A percentile compares a stretch with the other conserved stretches of the same genome.
Conservation (phyloP, 306 rosid species). For the Erythrophleum fordii region DNA sequence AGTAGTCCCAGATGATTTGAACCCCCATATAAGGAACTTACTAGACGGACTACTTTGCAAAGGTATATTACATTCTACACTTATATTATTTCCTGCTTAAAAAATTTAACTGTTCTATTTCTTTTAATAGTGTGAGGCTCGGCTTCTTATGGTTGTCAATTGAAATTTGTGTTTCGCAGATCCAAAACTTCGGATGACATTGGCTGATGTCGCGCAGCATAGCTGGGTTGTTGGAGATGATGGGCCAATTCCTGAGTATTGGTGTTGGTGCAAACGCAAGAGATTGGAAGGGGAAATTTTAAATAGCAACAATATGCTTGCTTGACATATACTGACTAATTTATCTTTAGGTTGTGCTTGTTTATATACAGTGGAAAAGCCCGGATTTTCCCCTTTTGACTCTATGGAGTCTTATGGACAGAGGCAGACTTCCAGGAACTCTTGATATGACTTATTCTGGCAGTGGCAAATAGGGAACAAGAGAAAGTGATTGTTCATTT, state of each 20-base stretch:
- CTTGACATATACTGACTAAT: constrained; percentile 44
- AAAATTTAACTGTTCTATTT: background rate
- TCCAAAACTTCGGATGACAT: constrained; percentile 73
- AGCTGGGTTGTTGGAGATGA: constrained; percentile 80
- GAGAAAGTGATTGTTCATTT: constrained; percentile 2
- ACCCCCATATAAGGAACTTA: constrained; percentile 64
- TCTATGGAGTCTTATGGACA: constrained; percentile 6
- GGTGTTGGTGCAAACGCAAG: constrained; percentile 89
- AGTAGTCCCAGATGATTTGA: constrained; percentile 75
- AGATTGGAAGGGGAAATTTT: constrained; percentile 44
- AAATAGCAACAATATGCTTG: constrained; percentile 46
- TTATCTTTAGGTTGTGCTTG: constrained; percentile 42
- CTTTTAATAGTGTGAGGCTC: background rate
- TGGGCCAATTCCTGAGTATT: constrained; percentile 76
- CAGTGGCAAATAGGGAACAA: background rate
- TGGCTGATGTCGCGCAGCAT: constrained; percentile 68
- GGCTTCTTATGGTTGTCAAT: background rate
- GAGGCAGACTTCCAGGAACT: constrained; percentile 18
- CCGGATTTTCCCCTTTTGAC: background rate
- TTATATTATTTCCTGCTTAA: constrained; percentile 3
- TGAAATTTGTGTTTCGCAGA: constrained; percentile 56
- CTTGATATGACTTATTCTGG: constrained; percentile 24
- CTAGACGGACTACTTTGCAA: constrained; percentile 88
- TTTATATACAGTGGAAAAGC: constrained; percentile 46
- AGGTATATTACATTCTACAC: constrained; percentile 53